Evolutionary conservation across 176 grass and related monocot species (phyloP).

Genomic region (Rhynchospora pubera): DNA sequence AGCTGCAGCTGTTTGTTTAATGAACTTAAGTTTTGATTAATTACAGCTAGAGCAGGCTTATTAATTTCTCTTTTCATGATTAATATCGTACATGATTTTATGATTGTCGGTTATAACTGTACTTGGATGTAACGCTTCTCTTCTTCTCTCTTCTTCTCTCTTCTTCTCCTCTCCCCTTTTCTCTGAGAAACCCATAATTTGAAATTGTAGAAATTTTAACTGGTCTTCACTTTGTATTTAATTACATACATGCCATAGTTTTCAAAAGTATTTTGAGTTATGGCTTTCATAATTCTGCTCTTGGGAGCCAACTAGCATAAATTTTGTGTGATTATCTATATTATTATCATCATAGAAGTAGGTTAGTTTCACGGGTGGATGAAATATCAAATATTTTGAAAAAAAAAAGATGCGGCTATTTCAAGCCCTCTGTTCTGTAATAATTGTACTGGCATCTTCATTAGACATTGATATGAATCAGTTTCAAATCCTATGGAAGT

Average conservation of each 20-base stretch:
- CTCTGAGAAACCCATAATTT: neutral
- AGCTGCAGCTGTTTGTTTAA: neutral
- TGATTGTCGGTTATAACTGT: neutral
- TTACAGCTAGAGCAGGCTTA: neutral
- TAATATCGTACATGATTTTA: conserved; percentile 2
- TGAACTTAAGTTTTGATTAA: neutral
- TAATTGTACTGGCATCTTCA: neutral
- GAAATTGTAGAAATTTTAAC: neutral
- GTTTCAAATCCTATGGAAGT: neutral
- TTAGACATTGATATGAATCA: neutral
- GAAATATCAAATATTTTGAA: neutral
- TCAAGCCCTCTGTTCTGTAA: neutral
- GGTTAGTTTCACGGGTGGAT: neutral
- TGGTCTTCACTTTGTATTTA: neutral
- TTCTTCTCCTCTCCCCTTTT: neutral
- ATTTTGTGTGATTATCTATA: neutral
- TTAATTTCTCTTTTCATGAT: neutral
- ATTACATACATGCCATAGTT: neutral
- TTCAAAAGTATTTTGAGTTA: neutral
- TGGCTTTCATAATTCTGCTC: neutral
- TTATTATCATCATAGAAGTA: neutral
- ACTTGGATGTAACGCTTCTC: neutral
- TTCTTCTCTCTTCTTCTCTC: too few species aligned
- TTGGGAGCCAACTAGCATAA: neutral
- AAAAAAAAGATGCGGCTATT: neutral